Evolutionary conservation across 768 basidiomycete species (phyloP), one percentile per base, ranked within the genome.

Genomic region (Lentinula detonsa): DNA sequence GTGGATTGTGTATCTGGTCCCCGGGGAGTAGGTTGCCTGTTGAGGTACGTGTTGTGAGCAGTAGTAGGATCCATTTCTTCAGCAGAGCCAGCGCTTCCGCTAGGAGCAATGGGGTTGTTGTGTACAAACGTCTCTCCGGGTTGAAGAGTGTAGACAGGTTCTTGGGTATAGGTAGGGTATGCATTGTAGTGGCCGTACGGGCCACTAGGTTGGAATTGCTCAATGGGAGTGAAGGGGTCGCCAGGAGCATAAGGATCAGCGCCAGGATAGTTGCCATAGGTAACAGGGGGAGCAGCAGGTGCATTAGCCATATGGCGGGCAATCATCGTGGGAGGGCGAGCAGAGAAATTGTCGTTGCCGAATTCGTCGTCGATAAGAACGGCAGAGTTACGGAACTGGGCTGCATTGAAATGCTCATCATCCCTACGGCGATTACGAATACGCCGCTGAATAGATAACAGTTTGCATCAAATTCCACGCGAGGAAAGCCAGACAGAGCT

Each of bases 311-410:
- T 53, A 43, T 62, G 61, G 23, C 54, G 45, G 13, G 40, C 61
- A 49, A 62, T 62, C 61, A 62, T 57, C n/a, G 53, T 56, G n/a
- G 61, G 61, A 42, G 59, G 53, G 31, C 60, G 50, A 40, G 50
- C 59, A 42, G 59, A 50, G 15, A 52, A 33, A 34, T 60, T 52
- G n/a, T 59, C 57, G 18, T 48, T 59, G 18, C 57, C 57, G 16
- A 60, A 60, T 31, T 60, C 59, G 16, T 60, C 59, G 28, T 60
- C 49, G 23, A 60, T 23, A n/a, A 60, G 48, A 28, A 40, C 49
- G 33, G 59, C 59, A 21, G 59, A 60, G 18, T 49, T 34, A 39
- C 59, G 59, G 37, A 60, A 60, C 5, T 52, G 48, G 8, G 59
- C 16, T 43, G 59, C 59, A 52, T 52, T 16, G 39, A 60, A 60